Conservation (phyloP, 1,284 basidiomycete species). For the Cryptococcus depauperatus region DNA sequence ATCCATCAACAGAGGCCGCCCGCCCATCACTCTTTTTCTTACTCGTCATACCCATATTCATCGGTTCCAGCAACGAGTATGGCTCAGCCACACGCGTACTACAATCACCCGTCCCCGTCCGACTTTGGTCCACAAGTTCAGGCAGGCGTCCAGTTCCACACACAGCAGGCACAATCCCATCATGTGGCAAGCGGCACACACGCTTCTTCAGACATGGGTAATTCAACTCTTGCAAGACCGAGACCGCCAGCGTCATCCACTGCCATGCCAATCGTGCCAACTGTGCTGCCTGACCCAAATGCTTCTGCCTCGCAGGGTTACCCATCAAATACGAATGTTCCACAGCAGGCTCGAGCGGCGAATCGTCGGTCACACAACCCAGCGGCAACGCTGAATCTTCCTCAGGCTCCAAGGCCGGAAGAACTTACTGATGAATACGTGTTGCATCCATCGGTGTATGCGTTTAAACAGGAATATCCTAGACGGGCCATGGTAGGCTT, state of each 20-base stretch:
- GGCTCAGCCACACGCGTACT: conserved; percentile 2
- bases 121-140: conserved; percentile 1
- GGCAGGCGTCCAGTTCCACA: neutral
- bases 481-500: conserved; percentile 81
- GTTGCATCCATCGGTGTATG: conserved; percentile 70
- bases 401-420: conserved; percentile 34
- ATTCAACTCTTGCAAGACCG: conserved; percentile 19
- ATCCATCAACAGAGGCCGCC: conserved; percentile 1
- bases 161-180: neutral
- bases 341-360: conserved; percentile 9
- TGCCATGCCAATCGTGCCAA: conserved; percentile 23
- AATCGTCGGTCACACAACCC: conserved; percentile 44
- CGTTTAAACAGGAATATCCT: conserved; percentile 76
- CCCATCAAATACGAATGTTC: conserved; percentile 25
- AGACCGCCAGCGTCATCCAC: conserved; percentile 13
- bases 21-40: neutral
- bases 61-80: neutral
- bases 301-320: conserved; percentile 20
- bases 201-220: neutral
- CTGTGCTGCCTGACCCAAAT: conserved; percentile 23
- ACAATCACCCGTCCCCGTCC: neutral
- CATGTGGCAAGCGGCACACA: neutral
- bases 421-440: conserved; percentile 43
- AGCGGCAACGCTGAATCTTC: conserved; percentile 17
- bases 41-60: conserved; percentile 1